Evolutionary conservation across 2,329 filamentous ascomycete species (phyloP).

Genomic region (Ciborinia camelliae): DNA sequence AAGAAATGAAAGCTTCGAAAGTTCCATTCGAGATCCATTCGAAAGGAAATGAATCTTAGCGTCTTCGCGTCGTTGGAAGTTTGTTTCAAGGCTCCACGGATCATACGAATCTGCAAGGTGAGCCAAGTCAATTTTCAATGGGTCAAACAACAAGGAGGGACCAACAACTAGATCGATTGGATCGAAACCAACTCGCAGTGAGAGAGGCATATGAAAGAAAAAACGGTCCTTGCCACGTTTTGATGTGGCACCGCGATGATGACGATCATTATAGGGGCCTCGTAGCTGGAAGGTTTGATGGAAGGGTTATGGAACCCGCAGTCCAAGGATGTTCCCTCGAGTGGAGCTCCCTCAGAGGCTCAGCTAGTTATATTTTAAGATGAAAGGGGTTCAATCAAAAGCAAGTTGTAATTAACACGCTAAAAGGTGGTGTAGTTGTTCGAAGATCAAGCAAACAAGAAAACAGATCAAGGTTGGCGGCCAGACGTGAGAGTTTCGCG

Average conservation of each 20-base stretch:
- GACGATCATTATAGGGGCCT: conserved; percentile 16
- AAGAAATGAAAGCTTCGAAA: conserved; percentile 21
- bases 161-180: background rate
- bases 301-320: background rate
- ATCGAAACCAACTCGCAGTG: background rate
- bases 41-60: conserved; percentile 17
- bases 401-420: background rate
- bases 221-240: conserved; percentile 17
- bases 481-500: conserved; percentile 11
- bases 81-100: conserved; percentile 1
- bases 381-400: conserved; percentile 14
- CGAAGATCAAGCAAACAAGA: conserved; percentile 10
- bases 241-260: conserved; percentile 13
- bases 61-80: background rate
- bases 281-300: conserved; percentile 9
- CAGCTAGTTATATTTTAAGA: conserved; percentile 4
- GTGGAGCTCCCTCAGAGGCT: conserved; percentile 9
- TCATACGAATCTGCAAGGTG: conserved; percentile 8
- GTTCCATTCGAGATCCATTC: conserved; percentile 7
- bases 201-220: conserved; percentile 9
- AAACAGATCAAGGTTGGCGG: background rate
- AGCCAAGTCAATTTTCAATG: background rate
- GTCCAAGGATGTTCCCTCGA: background rate
- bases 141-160: background rate
- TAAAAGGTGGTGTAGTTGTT: background rate